Conservation (phyloP, 192 early-diverging fungal species). For the Coemansia sp. region DNA sequence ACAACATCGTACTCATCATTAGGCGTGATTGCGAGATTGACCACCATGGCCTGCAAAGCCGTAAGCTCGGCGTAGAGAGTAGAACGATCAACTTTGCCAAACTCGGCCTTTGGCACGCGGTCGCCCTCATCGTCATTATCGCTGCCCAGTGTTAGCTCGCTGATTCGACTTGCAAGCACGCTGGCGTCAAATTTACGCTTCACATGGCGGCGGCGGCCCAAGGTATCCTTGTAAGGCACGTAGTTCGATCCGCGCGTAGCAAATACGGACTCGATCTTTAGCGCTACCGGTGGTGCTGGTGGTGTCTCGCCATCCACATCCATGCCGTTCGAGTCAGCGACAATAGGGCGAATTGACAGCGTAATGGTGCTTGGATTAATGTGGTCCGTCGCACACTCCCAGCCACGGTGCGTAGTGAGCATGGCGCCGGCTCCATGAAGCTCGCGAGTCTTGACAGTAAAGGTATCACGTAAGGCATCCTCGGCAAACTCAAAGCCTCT, state of each 20-base stretch:
- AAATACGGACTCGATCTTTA: not conserved
- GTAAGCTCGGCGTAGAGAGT: conserved; percentile 27
- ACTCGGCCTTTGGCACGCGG: not conserved
- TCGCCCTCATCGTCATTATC: not conserved
- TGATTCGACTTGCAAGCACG: conserved; percentile 10
- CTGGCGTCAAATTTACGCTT: conserved; percentile 22
- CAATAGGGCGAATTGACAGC: not conserved
- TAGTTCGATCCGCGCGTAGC: not conserved
- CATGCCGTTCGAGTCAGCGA: not conserved
- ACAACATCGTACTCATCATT: conserved; percentile 36
- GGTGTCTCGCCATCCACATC: conserved; percentile 9
- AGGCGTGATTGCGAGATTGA: conserved; percentile 47
- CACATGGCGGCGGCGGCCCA: conserved; percentile 9
- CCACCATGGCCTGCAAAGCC: conserved; percentile 28
- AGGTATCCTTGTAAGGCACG: conserved; percentile 14
- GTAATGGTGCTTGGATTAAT: conserved; percentile 19
- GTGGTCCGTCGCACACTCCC: conserved; percentile 18
- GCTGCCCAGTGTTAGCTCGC: not conserved
- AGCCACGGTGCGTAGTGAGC: conserved; percentile 31
- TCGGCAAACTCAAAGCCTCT: conserved; percentile 17
- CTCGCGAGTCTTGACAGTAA: not conserved
- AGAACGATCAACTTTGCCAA: not conserved
- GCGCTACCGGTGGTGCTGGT: not conserved
- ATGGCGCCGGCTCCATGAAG: conserved; percentile 4
- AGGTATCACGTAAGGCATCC: conserved; percentile 15